Evolutionary conservation across 2,329 filamentous ascomycete species (phyloP).

Genomic region (Exserohilum turcica): DNA sequence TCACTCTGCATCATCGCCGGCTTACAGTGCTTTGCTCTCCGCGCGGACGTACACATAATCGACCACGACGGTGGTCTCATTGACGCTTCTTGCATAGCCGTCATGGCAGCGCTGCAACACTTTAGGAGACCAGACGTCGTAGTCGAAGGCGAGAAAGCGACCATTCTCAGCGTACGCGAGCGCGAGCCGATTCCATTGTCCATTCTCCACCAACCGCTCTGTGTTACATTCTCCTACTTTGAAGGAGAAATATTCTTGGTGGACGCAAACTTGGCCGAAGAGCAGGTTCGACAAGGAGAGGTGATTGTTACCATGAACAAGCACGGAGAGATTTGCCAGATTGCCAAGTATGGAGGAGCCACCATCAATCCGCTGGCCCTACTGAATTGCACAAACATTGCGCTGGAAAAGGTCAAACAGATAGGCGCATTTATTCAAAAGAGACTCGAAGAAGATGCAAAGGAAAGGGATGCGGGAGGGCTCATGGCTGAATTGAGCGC

Average conservation of each 20-base stretch:
- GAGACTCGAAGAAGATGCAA: slow-evolving; percentile 76
- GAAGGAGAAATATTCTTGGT: slow-evolving; percentile 72
- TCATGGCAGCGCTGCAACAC: slow-evolving; percentile 86
- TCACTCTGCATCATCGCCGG: slow-evolving; percentile 92
- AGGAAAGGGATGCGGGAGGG: slow-evolving; percentile 77
- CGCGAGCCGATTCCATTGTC: slow-evolving; percentile 87
- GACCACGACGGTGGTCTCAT: slow-evolving; percentile 89
- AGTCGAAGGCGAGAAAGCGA: slow-evolving; percentile 82
- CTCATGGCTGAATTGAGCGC: slow-evolving; percentile 78
- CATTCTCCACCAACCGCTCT: slow-evolving; percentile 90
- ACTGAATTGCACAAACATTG: slow-evolving; percentile 75
- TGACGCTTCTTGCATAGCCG: slow-evolving; percentile 82
- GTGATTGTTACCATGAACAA: slow-evolving; percentile 85
- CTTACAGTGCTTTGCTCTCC: slow-evolving; percentile 87
- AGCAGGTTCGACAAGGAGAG: slow-evolving; percentile 74
- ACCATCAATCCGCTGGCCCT: slow-evolving; percentile 80
- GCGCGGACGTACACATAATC: slow-evolving; percentile 89
- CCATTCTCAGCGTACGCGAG: slow-evolving; percentile 82
- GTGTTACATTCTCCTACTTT: slow-evolving; percentile 87
- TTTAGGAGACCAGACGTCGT: slow-evolving; percentile 89
- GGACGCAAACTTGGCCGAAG: slow-evolving; percentile 76
- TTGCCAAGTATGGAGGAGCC: slow-evolving; percentile 86
- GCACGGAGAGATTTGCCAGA: slow-evolving; percentile 87
- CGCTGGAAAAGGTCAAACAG: slow-evolving; percentile 79
- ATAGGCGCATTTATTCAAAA: slow-evolving; percentile 74